phyloP scores from a whole-genome alignment of 352 stramenopile genomes.

The Phytophthora colocasiae region DNA sequence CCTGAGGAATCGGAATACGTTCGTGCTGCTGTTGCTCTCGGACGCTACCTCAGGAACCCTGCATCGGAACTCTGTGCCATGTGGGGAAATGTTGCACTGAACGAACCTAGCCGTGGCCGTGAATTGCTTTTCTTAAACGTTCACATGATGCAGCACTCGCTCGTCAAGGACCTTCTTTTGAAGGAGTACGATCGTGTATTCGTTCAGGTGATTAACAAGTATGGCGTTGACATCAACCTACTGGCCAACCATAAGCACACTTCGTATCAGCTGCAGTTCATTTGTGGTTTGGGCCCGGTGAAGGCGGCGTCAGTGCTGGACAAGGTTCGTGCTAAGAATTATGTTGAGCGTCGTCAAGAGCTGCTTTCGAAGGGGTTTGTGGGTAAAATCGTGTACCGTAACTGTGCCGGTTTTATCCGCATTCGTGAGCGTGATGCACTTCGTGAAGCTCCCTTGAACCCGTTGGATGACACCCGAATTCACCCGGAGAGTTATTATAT shows the following conservation, averaged over 20 bases:
- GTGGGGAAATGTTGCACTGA: constrained; percentile 84
- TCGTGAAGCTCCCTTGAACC: constrained; percentile 86
- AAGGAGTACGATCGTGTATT: constrained; percentile 91
- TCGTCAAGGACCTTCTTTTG: constrained; percentile 87
- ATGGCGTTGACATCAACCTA: constrained; percentile 89
- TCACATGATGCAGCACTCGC: constrained; percentile 85
- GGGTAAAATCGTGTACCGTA: constrained; percentile 89
- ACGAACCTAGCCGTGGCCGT: constrained; percentile 79
- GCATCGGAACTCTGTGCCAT: constrained; percentile 86
- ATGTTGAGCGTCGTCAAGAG: constrained; percentile 87
- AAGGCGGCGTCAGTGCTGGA: constrained; percentile 85
- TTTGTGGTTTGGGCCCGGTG: constrained; percentile 83
- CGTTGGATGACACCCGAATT: constrained; percentile 88
- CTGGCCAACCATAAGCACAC: constrained; percentile 91
- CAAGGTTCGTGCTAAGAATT: constrained; percentile 85
- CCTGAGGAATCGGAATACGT: constrained; percentile 84
- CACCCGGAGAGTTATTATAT: constrained; percentile 93
- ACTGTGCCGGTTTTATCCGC: constrained; percentile 87
- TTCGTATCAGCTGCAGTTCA: constrained; percentile 89
- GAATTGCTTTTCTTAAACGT: constrained; percentile 90
- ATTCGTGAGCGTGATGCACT: constrained; percentile 88
- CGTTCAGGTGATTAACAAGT: constrained; percentile 87
- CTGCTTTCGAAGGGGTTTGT: constrained; percentile 85
- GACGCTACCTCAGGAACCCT: constrained; percentile 86
- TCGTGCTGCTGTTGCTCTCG: constrained; percentile 80